A percentile compares a stretch with the other conserved stretches of the same genome.
These are phyloP conservation scores for Gracilaria gracilis DNA, from an alignment of 23 red algal species.

Conservation along the genomic window DNA sequence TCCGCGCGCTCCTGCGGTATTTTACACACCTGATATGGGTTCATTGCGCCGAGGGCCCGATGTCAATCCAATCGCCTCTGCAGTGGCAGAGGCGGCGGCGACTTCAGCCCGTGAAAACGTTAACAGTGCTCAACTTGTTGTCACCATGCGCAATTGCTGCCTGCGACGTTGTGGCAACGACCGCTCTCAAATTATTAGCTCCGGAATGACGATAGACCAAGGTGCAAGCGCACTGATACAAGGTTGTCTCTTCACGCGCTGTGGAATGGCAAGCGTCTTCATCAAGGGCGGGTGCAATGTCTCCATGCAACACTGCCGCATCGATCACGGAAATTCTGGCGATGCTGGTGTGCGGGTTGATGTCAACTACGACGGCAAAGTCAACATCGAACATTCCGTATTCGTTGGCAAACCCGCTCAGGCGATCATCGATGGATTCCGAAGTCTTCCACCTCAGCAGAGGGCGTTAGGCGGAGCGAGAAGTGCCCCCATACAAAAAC, in stretches of 20 bases:
- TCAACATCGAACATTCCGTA: conserved; percentile 10
- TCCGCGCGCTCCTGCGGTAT: conserved; percentile 3
- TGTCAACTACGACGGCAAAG: conserved; percentile 36
- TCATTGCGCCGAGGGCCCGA: background rate
- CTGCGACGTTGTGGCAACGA: conserved; percentile 27
- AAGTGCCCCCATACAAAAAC: background rate
- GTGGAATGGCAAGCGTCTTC: conserved; percentile 26
- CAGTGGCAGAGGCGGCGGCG: background rate
- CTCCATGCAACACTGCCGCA: conserved; percentile 13
- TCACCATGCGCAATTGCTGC: conserved; percentile 26
- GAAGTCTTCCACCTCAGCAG: background rate
- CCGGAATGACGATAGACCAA: conserved; percentile 34
- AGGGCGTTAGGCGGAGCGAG: conserved; percentile 2
- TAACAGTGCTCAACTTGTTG: conserved; percentile 23
- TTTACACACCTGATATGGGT: background rate
- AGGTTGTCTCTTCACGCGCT: conserved; percentile 26
- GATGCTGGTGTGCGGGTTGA: conserved; percentile 38
- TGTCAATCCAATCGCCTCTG: background rate
- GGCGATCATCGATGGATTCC: conserved; percentile 8
- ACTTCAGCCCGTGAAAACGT: background rate
- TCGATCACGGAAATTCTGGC: conserved; percentile 30
- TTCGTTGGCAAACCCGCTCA: conserved; percentile 9
- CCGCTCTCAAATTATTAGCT: conserved; percentile 4
- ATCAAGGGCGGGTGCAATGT: conserved; percentile 33
- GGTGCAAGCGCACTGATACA: conserved; percentile 21